A percentile compares a stretch with the other conserved stretches of the same genome.
Evolutionary conservation across 768 basidiomycete species (phyloP).

Genomic region (Tylopilus subfusipes): DNA sequence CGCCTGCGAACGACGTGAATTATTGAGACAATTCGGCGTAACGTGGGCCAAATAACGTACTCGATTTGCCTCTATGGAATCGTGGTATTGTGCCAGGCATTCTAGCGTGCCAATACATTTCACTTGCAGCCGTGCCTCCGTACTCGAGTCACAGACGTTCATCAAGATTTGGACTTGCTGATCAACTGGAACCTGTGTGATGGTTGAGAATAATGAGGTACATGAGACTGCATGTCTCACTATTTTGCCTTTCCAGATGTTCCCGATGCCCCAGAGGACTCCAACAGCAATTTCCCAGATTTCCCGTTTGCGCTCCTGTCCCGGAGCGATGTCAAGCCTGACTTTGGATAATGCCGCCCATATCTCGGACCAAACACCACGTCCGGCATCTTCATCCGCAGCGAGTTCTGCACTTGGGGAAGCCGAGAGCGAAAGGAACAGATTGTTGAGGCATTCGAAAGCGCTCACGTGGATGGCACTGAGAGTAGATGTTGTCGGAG

Average conservation of each 20-base stretch:
- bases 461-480: conserved; percentile 81
- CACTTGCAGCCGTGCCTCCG: conserved; percentile 56
- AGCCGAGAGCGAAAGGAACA: conserved; percentile 70
- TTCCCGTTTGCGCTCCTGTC: conserved; percentile 66
- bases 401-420: conserved; percentile 40
- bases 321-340: conserved; percentile 55
- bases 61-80: conserved; percentile 55
- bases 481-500: conserved; percentile 84
- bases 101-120: conserved; percentile 86
- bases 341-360: conserved; percentile 61
- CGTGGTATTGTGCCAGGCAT: conserved; percentile 69
- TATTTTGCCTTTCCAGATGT: conserved; percentile 65
- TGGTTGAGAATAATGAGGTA: conserved; percentile 7
- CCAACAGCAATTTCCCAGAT: conserved; percentile 80
- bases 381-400: conserved; percentile 47
- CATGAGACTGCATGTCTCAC: conserved; percentile 36
- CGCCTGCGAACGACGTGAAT: conserved; percentile 35
- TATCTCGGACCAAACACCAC: conserved; percentile 57
- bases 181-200: conserved; percentile 48
- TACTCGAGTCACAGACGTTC: conserved; percentile 54
- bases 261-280: conserved; percentile 85
- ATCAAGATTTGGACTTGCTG: conserved; percentile 65
- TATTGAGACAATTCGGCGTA: not conserved
- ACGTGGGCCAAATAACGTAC: conserved; percentile 29
- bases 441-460: conserved; percentile 86